Conservation (phyloP, 2,329 filamentous ascomycete species). For the Alternaria novae-zelandiae region DNA sequence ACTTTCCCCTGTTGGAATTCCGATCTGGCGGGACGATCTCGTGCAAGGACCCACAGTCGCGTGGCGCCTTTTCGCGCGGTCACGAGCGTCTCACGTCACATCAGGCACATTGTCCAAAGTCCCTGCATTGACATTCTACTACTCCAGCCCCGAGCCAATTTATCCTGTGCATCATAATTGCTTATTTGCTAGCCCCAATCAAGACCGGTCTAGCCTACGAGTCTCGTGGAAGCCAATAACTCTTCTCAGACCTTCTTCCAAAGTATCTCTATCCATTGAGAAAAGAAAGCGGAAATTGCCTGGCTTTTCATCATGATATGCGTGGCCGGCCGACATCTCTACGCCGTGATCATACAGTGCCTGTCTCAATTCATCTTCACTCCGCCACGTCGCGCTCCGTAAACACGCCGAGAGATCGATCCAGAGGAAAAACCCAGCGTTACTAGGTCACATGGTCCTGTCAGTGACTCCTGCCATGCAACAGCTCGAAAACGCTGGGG, state of each 20-base stretch:
- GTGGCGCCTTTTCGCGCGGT: conserved; percentile 18
- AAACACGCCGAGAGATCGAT: conserved; percentile 52
- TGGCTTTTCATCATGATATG: conserved; percentile 41
- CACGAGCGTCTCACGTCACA: conserved; percentile 15
- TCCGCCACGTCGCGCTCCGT: neutral
- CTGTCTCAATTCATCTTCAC: conserved; percentile 35
- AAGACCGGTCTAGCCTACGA: neutral
- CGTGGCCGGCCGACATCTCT: conserved; percentile 34
- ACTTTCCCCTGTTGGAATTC: conserved; percentile 18
- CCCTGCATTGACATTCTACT: neutral
- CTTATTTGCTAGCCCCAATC: neutral
- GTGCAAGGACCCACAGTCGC: conserved; percentile 21
- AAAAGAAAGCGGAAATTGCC: conserved; percentile 54
- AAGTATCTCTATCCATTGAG: conserved; percentile 45
- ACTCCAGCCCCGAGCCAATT: neutral
- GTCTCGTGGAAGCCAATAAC: conserved; percentile 1
- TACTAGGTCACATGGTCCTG: conserved; percentile 40
- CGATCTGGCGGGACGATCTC: conserved; percentile 29
- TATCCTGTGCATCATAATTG: neutral
- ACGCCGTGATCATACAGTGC: conserved; percentile 21
- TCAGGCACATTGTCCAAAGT: neutral
- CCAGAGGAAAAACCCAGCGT: conserved; percentile 66
- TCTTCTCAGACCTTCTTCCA: conserved; percentile 46
- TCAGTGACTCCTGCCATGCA: neutral
- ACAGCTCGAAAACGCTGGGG: neutral